These are phyloP conservation scores for Sarocladiaceae sp. DNA, from an alignment of 2,329 filamentous ascomycete species.

Conservation along the genomic window DNA sequence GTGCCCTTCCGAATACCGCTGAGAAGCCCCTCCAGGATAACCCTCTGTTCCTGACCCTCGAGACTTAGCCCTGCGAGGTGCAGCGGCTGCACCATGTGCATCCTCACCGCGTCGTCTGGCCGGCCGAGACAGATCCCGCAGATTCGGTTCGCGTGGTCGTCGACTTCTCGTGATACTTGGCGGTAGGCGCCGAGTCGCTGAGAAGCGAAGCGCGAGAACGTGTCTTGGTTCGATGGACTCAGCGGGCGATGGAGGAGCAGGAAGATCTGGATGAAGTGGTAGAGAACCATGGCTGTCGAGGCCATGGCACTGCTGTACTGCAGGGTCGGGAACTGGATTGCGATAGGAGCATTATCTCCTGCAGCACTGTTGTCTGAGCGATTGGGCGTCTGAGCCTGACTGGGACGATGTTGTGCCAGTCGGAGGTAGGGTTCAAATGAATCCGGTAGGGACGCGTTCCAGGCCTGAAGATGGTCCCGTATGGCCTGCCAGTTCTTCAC, in stretches of 20 bases:
- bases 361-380: neutral
- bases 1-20: neutral
- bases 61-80: constrained; percentile 6
- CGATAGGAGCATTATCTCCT: neutral
- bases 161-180: constrained; percentile 3
- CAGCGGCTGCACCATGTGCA: constrained; percentile 6
- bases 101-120: constrained; percentile 1
- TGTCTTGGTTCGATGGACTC: neutral
- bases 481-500: constrained; percentile 7
- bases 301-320: constrained; percentile 15
- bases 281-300: constrained; percentile 13
- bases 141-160: constrained; percentile 5
- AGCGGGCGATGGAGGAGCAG: constrained; percentile 11
- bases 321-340: constrained; percentile 11
- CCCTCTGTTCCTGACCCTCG: constrained; percentile 1
- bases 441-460: constrained; percentile 12
- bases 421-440: constrained; percentile 14
- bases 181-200: constrained; percentile 2
- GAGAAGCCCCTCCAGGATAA: constrained; percentile 3
- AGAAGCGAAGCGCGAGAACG: constrained; percentile 2
- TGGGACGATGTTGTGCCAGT: constrained; percentile 7
- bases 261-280: constrained; percentile 15
- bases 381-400: neutral
- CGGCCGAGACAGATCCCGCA: constrained; percentile 6
- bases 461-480: constrained; percentile 11